A percentile compares a stretch with the other conserved stretches of the same genome.
Evolutionary conservation across 768 basidiomycete genomes (phyloP).

Genomic region (Suillus cothurnatus): DNA sequence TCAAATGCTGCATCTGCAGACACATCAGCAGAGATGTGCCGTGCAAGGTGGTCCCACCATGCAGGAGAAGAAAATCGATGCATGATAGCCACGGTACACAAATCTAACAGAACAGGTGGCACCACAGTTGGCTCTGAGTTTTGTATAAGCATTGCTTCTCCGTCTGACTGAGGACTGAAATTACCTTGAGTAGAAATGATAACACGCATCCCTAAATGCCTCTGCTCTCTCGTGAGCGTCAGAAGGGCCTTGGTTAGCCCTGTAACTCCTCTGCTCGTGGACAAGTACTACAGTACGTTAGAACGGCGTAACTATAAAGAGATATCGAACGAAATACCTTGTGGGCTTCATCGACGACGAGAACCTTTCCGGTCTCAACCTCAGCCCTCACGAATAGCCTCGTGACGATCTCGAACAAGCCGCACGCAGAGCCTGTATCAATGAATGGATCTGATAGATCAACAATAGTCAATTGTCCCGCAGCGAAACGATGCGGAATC

Average conservation of each 20-base stretch:
- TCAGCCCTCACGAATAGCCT: conserved; percentile 57
- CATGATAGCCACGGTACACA: conserved; percentile 56
- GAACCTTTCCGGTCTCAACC: conserved; percentile 55
- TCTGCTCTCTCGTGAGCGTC: conserved; percentile 58
- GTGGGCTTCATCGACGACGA: conserved; percentile 68
- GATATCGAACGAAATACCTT: conserved; percentile 41
- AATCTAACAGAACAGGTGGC: conserved; percentile 57
- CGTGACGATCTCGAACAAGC: conserved; percentile 61
- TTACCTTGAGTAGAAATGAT: conserved; percentile 67
- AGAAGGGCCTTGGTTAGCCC: conserved; percentile 55
- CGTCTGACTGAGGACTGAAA: background rate
- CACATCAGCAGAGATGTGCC: conserved; percentile 62
- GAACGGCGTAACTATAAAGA: background rate
- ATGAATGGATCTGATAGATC: conserved; percentile 69
- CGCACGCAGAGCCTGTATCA: conserved; percentile 58
- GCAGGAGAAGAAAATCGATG: conserved; percentile 67
- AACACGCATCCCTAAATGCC: conserved; percentile 64
- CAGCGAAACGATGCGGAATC: conserved; percentile 35
- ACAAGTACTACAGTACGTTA: conserved; percentile 40
- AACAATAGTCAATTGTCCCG: conserved; percentile 59
- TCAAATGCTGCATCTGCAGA: conserved; percentile 54
- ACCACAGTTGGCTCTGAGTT: conserved; percentile 61
- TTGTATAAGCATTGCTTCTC: conserved; percentile 5
- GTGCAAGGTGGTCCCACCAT: conserved; percentile 63
- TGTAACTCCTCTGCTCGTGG: conserved; percentile 38